Evolutionary conservation across 2,329 filamentous ascomycete genomes (phyloP), one percentile per base, ranked within the genome.

Genomic region (Penicillium italicum): DNA sequence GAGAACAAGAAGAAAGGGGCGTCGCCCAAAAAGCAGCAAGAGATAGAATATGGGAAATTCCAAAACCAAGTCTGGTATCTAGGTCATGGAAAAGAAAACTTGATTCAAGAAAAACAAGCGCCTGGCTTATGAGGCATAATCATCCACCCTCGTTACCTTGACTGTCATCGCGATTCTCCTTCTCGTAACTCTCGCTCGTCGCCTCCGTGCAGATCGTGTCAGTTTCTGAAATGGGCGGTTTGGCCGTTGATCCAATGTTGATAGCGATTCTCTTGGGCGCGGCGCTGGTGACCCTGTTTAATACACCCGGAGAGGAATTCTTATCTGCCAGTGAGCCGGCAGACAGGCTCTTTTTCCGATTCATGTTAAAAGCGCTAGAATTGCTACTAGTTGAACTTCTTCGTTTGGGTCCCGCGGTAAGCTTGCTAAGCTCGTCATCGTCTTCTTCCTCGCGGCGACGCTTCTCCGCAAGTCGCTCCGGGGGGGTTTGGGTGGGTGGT

Each of bases 351-450:
- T 69, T 70, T 52, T 72, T 74, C 42, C 69, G 66, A 42, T 69
- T 63, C 26, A 75, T 34, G 11, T 67, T 60, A 9, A 71, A 70
- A 14, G 69, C 65, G 44, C 70, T 69, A 5, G 69, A 66, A 46
- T 70, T 72, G 46, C 71, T 68, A 33, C 68, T 69, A 12, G 68
- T 74, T 12, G 76, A 79, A 56, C 74, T 78, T 56, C 77, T 71
- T 50, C 78, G 72, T 62, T 79, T 79, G 1, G 75, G 71, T 24
- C 72, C 75, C 10, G 72, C 70, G 61, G 90, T 85, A 65, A 97
- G 80, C 74, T 94, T 96, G 52, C 86, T 86, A n/a, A 97, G 77
- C 67, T 93, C 90, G 62, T 97, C 92, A 53, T 96, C 92, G 43
- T 97, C 93, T 59, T 97, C 93, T 69, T 96, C 92, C 65, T 80